Percentiles rank a stretch among this genome's conserved stretches.
Evolutionary conservation across 352 stramenopile species (phyloP).

Genomic region (Globisporangium yorkense): DNA sequence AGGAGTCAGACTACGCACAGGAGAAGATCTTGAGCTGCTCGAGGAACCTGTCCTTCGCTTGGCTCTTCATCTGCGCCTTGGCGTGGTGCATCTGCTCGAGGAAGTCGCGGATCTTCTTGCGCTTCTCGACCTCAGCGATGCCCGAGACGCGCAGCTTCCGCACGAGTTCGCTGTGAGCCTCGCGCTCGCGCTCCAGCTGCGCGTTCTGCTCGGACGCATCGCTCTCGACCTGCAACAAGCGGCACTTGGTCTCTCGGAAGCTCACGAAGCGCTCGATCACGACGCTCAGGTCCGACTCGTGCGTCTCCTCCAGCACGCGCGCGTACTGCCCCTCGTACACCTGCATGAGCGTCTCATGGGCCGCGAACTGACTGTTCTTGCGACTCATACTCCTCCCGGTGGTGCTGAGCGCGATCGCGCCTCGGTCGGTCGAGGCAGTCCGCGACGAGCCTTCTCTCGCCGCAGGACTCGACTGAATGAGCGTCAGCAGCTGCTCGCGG

Average conservation of each 20-base stretch:
- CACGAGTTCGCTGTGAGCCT: conserved; percentile 23
- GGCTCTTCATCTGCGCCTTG: conserved; percentile 29
- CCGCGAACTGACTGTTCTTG: conserved; percentile 10
- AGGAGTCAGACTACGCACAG: conserved; percentile 17
- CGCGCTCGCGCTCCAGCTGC: conserved; percentile 23
- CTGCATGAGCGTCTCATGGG: conserved; percentile 48
- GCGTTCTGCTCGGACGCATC: conserved; percentile 25
- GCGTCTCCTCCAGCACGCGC: conserved; percentile 36
- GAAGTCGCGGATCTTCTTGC: conserved; percentile 48
- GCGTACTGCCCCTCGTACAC: conserved; percentile 60
- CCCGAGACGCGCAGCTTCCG: conserved; percentile 38
- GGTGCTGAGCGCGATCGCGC: neutral
- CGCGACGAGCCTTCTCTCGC: conserved; percentile 4
- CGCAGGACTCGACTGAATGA: conserved; percentile 26
- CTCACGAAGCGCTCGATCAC: conserved; percentile 45
- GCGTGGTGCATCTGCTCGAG: conserved; percentile 37
- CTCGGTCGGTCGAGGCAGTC: neutral
- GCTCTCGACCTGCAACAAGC: conserved; percentile 43
- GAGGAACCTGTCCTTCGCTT: conserved; percentile 33
- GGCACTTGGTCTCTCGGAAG: conserved; percentile 24
- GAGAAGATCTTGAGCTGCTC: conserved; percentile 44
- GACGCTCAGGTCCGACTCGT: conserved; percentile 40
- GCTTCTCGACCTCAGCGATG: conserved; percentile 41
- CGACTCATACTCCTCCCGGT: neutral
- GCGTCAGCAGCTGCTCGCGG: conserved; percentile 41